Conservation (phyloP, 2,329 filamentous ascomycete genomes). For the Lecanosticta acicola region DNA sequence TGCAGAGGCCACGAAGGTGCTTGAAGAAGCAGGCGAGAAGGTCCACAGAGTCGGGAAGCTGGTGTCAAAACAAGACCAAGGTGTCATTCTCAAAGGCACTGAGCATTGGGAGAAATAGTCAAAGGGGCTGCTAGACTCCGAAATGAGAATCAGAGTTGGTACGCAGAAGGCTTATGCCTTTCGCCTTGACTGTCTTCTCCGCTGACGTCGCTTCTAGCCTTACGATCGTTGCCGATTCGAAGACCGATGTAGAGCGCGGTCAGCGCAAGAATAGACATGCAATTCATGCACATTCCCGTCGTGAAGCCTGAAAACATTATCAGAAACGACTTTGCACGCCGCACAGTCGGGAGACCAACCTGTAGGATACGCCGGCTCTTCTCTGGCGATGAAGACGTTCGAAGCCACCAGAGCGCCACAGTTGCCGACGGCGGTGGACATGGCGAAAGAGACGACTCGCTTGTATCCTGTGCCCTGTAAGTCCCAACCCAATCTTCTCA, state of each 20-base stretch:
- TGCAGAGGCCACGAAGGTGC: conserved; percentile 52
- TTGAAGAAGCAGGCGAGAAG: conserved; percentile 66
- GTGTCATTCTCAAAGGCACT: conserved; percentile 59
- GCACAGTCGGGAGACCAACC: no score
- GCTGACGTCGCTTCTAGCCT: not conserved
- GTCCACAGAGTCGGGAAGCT: conserved; percentile 73
- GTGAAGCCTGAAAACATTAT: conserved; percentile 11
- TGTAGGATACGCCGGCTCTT: conserved; percentile 10
- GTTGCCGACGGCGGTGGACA: conserved; percentile 16
- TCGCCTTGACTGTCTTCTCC: not conserved
- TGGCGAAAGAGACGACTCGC: conserved; percentile 23
- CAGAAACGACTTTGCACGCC: no score
- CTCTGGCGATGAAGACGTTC: conserved; percentile 10
- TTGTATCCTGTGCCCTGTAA: conserved; percentile 31
- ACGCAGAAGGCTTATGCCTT: no score
- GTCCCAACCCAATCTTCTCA: no score
- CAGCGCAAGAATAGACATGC: conserved; percentile 14
- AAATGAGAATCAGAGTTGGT: no score
- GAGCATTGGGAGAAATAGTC: conserved; percentile 32
- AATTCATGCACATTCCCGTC: conserved; percentile 19
- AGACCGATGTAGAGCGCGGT: conserved; percentile 18
- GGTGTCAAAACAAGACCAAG: conserved; percentile 52
- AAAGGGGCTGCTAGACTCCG: no score
- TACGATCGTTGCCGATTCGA: conserved; percentile 3
- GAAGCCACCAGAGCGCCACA: conserved; percentile 11